These are phyloP conservation scores for Setaria viridis DNA, from an alignment of 202 grass and related monocot species.

Conservation along the genomic window DNA sequence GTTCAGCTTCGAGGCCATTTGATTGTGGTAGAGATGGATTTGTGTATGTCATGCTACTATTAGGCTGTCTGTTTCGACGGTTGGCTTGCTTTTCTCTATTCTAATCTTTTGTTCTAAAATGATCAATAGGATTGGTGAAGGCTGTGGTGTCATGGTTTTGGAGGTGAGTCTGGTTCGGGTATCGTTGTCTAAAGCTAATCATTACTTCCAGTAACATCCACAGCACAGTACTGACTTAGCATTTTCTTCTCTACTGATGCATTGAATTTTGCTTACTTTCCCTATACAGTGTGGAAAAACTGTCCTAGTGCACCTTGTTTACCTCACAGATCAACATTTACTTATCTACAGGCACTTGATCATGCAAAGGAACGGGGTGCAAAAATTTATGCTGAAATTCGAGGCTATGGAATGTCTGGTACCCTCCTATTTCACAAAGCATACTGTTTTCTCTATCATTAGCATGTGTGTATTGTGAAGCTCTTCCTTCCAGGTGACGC, in stretches of 20 bases:
- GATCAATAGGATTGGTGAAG: slow-evolving; percentile 91
- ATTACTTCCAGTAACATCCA: not conserved
- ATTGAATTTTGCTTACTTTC: slow-evolving; percentile 2
- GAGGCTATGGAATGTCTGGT: slow-evolving; percentile 98
- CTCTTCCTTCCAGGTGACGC: slow-evolving; percentile 76
- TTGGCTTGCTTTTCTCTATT: not conserved
- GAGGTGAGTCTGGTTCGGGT: slow-evolving; percentile 77
- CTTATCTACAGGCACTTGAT: slow-evolving; percentile 67
- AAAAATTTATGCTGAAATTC: slow-evolving; percentile 94
- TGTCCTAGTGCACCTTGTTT: slow-evolving; percentile 24
- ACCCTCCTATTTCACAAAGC: slow-evolving; percentile 38
- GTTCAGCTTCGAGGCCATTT: slow-evolving; percentile 84
- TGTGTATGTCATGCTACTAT: slow-evolving; percentile 65
- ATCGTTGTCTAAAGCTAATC: slow-evolving; percentile 8
- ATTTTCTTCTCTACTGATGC: not conserved
- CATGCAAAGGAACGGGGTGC: slow-evolving; percentile 83
- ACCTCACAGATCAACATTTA: slow-evolving; percentile 13
- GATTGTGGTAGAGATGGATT: slow-evolving; percentile 98
- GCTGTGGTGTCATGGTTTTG: slow-evolving; percentile 89
- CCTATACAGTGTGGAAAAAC: not conserved
- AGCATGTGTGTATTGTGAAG: slow-evolving; percentile 8
- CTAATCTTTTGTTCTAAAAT: slow-evolving; percentile 44
- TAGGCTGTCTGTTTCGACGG: not conserved
- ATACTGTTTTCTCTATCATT: slow-evolving; percentile 9
- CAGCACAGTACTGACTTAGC: not conserved